Conservation (phyloP, 1,284 basidiomycete genomes). For the Serendipita sp. region DNA sequence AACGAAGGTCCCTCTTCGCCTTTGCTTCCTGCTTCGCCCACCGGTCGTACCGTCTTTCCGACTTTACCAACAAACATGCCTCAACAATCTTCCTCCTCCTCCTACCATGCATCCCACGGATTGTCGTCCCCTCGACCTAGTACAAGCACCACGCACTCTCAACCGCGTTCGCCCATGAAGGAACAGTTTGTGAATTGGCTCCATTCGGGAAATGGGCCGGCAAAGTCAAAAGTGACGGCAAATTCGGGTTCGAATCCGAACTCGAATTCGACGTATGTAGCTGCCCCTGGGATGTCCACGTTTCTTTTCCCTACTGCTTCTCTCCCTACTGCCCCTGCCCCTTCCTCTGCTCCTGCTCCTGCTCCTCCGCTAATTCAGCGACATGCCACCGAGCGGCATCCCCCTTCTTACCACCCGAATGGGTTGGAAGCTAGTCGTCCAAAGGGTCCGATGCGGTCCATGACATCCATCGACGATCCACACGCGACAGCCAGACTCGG, state of each 20-base stretch:
- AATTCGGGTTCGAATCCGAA: background rate
- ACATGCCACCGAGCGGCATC: background rate
- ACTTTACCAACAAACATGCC: conserved; percentile 3
- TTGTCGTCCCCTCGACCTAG: conserved; percentile 1
- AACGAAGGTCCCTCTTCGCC: background rate
- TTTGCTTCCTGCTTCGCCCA: conserved; percentile 5
- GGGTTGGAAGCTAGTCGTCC: background rate
- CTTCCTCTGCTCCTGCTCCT: background rate
- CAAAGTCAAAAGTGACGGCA: conserved; percentile 1
- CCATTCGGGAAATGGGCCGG: background rate
- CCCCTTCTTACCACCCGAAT: background rate
- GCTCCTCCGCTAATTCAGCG: background rate
- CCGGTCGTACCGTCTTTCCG: background rate
- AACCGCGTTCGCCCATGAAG: background rate
- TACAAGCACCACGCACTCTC: background rate
- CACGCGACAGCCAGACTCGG: background rate
- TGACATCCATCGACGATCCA: conserved; percentile 8
- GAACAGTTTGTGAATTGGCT: background rate
- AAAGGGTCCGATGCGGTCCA: background rate
- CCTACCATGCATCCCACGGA: conserved; percentile 9
- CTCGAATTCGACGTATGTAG: too few species aligned
- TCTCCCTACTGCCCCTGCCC: background rate
- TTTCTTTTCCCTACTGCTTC: background rate
- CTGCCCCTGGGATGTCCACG: too few species aligned
- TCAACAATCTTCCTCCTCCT: conserved; percentile 7